Evolutionary conservation across 139 green algal species (phyloP).

Genomic region (Diplosphaera chodatii): DNA sequence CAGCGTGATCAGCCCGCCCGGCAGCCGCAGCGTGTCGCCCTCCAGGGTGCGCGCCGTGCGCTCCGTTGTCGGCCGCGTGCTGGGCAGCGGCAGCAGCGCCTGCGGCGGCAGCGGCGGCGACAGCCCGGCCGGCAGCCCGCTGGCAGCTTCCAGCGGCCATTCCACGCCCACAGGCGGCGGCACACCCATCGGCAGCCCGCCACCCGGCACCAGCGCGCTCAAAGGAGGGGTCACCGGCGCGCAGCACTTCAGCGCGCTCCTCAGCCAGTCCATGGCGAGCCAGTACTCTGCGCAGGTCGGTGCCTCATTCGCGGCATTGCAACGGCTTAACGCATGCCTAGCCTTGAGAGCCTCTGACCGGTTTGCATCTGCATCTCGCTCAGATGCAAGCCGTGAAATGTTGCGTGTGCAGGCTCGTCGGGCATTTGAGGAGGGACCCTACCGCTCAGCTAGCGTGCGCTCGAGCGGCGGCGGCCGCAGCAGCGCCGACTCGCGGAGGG

Average conservation of each 20-base stretch:
- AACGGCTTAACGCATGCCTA: no score
- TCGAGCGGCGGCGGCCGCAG: neutral
- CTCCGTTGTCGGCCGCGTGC: neutral
- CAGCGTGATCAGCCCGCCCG: neutral
- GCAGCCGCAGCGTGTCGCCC: neutral
- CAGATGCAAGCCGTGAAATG: no score
- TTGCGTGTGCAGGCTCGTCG: neutral
- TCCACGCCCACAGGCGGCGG: no score
- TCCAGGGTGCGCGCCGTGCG: neutral
- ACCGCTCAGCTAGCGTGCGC: neutral
- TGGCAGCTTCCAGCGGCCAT: no score
- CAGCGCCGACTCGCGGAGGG: neutral
- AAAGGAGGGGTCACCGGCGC: no score
- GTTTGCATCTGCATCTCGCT: no score
- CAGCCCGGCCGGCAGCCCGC: neutral
- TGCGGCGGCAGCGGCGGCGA: neutral
- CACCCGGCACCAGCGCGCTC: no score
- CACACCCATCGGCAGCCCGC: neutral
- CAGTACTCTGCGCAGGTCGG: neutral
- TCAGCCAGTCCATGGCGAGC: neutral
- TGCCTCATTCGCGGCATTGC: no score
- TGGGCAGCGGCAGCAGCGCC: neutral
- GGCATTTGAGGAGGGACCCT: neutral
- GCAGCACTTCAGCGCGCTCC: neutral
- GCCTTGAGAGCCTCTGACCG: no score